phyloP scores from a whole-genome alignment of 2,329 filamentous ascomycete genomes.

The Phaeomoniella chlamydospora region DNA sequence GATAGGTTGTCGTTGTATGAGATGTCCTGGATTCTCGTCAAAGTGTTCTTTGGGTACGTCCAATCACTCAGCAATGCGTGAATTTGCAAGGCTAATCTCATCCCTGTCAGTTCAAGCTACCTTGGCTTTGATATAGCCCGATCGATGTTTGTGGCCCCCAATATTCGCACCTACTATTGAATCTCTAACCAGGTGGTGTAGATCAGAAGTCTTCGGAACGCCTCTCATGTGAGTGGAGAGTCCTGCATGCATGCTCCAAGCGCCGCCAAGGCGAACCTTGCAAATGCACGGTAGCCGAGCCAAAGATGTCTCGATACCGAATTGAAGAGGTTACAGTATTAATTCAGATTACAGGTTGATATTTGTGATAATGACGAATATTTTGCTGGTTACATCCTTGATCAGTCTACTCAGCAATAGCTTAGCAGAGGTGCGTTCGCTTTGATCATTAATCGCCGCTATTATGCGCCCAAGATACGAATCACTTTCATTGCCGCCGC shows the following conservation, averaged over 20 bases:
- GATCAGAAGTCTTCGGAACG: conserved; percentile 1
- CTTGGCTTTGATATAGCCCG: conserved; percentile 33
- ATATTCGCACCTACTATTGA: not conserved
- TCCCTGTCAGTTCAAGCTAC: conserved; percentile 31
- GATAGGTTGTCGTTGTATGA: conserved; percentile 38
- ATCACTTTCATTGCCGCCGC: too few relatives aligned
- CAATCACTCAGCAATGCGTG: not conserved
- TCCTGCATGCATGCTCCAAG: not conserved
- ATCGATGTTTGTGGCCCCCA: not conserved
- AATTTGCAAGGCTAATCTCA: not conserved
- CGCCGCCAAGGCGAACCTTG: not conserved
- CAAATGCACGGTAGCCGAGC: not conserved
- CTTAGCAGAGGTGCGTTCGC: conserved; percentile 34
- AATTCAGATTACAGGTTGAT: conserved; percentile 30
- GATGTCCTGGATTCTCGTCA: conserved; percentile 46
- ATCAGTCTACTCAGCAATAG: conserved; percentile 45
- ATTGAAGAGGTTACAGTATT: conserved; percentile 6
- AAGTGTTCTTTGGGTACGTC: conserved; percentile 45
- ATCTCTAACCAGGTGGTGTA: not conserved
- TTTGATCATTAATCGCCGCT: conserved; percentile 1
- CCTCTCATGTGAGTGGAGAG: not conserved
- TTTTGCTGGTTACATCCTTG: conserved; percentile 44
- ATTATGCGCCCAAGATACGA: conserved; percentile 1
- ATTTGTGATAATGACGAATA: conserved; percentile 47
- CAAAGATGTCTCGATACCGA: conserved; percentile 5